Base-by-base conservation (phyloP, 2,329 filamentous ascomycete genomes). In the Neophaeococcomyces mojaviensis region DNA sequence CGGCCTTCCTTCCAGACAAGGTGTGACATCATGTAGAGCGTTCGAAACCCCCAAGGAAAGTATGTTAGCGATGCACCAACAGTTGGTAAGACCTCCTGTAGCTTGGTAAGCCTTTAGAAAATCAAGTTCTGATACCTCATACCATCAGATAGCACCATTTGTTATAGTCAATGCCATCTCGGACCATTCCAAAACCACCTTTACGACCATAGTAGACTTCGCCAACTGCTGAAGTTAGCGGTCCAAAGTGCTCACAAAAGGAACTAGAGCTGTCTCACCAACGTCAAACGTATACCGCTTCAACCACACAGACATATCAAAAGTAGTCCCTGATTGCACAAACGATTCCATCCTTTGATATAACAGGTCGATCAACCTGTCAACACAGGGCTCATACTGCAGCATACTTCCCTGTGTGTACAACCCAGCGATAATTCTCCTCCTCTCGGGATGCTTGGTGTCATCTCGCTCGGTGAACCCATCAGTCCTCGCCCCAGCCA, bases 361-460 rank as follows among this genome's bases (percentile, higher is more conserved):
- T 45, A 55, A 54, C 10, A 57, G 44, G 3, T 41, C 40, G 8
- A 53, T 54, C 16, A 44, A 44, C 20, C 44, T 32, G 47, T 57
- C 52, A 6, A 56, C 49, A 39, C 43, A 53, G 10, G 48, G 51
- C 33, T 57, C 55, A 24, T 49, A 55, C 34, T 57, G 48, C 5
- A 55, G 46, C 1, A 57, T 44, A 9, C 42, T 49, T 7, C 37
- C 48, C 30, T 53, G 51, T 4, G 55, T 53, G 36, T 56, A 57
- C 15, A 54, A 28, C 20, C 39, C 42, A 16, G 47, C 45, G 9
- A 53, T 36, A 18, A 50, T 53, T 3, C 50, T 40, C 10, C 50
- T 44, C 9, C 54, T 40, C 10, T 43, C 39, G 10, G 44, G 44
- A 32, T 56, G 50, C 18, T 22, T 28, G 8, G 42, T 48, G 28